Evolutionary conservation across 2,329 filamentous ascomycete species (phyloP), one percentile per base, ranked within the genome.

Genomic region (Fusarium acutatum): DNA sequence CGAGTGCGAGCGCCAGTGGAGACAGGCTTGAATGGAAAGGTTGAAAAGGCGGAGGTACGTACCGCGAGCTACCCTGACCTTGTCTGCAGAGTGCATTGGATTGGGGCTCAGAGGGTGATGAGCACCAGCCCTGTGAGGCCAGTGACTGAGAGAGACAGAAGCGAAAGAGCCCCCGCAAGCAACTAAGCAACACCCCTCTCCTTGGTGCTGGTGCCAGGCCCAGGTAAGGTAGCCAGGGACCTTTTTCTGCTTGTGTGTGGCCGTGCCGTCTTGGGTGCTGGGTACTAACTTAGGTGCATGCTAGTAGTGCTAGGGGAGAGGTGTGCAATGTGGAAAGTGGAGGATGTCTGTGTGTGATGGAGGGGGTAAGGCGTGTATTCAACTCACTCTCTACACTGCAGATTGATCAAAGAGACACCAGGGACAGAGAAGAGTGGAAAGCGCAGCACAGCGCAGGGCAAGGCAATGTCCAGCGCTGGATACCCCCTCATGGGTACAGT

Each of bases 41-140:
- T 66, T 60, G 66, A 73, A 73, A 73, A 73, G 70, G 71, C 71
- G 71, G 71, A 73, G 71, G 49, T 73, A 74, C 71, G 71, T 74
- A 74, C 67, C 63, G 3, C 5, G 18, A 50, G 41, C 52, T 63
- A 53, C 63, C 58, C 40, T 63, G 30, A 20, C 63, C 63, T 38
- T 47, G 37, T 52, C 38, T 49, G 53, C 32, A 61, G 41, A 49
- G 43, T 49, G 47, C 60, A 60, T 69, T 64, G 67, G 66, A 37
- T 67, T 67, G 64, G 64, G 73, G 64, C 72, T 68, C 64, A 74
- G 71, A 52, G 66, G 58, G 53, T 58, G 64, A 71, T 71, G 70
- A 50, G 64, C 67, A 77, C 64, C 75, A 77, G 75, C 75, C 75
- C 64, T 77, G 75, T 77, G 75, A 77, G 73, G 73, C 71, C 73